Percentiles rank a stretch among this genome's conserved stretches.
Conservation (phyloP, 2,329 filamentous ascomycete species). For the Botrytis porri region DNA sequence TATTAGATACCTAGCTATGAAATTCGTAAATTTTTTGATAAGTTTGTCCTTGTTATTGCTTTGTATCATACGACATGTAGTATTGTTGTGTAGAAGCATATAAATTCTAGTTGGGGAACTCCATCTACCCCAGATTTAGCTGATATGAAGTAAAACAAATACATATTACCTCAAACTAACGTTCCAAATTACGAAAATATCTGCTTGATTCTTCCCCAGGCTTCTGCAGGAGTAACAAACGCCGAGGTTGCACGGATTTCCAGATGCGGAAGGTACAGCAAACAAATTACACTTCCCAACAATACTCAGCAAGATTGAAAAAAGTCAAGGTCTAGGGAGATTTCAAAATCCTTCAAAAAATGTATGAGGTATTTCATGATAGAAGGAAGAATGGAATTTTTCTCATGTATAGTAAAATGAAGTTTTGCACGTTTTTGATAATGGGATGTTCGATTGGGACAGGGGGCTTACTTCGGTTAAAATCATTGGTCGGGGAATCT, state of each 20-base stretch:
- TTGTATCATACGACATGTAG: neutral
- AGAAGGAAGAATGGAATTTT: too few species aligned
- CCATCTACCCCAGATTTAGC: neutral
- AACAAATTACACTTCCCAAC: neutral
- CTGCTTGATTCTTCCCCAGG: neutral
- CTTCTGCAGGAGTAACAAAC: neutral
- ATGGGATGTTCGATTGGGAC: neutral
- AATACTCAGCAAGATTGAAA: neutral
- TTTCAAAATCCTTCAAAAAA: neutral
- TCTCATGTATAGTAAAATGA: neutral
- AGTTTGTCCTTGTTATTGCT: neutral
- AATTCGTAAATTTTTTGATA: neutral
- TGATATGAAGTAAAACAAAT: neutral
- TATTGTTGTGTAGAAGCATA: neutral
- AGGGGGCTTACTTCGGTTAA: neutral
- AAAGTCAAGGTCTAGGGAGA: neutral
- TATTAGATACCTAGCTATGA: neutral
- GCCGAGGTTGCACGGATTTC: neutral
- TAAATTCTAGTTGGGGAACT: neutral
- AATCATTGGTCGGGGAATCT: neutral
- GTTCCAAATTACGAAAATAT: neutral
- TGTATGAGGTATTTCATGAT: neutral
- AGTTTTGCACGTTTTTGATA: neutral
- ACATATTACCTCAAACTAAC: neutral
- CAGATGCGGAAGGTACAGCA: neutral